phyloP scores from a whole-genome alignment of 2,329 filamentous ascomycete species.

The Paecilomyces sp. region DNA sequence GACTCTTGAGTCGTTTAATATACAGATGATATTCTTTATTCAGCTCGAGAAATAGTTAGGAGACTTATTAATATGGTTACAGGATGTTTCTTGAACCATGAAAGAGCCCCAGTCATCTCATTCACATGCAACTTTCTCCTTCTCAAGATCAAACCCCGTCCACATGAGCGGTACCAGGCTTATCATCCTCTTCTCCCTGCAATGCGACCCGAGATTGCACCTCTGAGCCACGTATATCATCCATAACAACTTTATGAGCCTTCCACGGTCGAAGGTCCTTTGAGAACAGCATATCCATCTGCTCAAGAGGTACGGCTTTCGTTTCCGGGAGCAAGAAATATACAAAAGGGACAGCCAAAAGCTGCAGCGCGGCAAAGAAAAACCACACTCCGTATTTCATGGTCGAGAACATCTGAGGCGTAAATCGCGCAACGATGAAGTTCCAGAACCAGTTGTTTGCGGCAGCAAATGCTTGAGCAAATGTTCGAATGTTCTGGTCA shows the following conservation, averaged over 20 bases:
- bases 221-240: background rate
- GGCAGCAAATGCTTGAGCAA: conserved; percentile 60
- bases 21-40: no score
- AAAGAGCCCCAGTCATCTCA: background rate
- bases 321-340: conserved; percentile 57
- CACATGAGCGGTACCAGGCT: background rate
- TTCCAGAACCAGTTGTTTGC: conserved; percentile 10
- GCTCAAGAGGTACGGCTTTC: conserved; percentile 54
- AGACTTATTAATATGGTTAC: background rate
- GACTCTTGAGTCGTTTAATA: no score
- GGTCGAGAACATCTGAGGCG: conserved; percentile 20
- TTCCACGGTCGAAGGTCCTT: conserved; percentile 1
- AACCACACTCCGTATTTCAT: conserved; percentile 53
- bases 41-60: no score
- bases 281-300: conserved; percentile 53
- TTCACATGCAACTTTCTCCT: background rate
- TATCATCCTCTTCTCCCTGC: background rate
- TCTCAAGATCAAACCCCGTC: background rate
- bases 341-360: conserved; percentile 48
- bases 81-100: background rate
- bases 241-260: background rate
- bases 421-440: conserved; percentile 11
- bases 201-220: background rate
- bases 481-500: conserved; percentile 55
- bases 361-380: conserved; percentile 57